phyloP scores from a whole-genome alignment of 495 filamentous ascomycete species.

The Copromyces sp. region DNA sequence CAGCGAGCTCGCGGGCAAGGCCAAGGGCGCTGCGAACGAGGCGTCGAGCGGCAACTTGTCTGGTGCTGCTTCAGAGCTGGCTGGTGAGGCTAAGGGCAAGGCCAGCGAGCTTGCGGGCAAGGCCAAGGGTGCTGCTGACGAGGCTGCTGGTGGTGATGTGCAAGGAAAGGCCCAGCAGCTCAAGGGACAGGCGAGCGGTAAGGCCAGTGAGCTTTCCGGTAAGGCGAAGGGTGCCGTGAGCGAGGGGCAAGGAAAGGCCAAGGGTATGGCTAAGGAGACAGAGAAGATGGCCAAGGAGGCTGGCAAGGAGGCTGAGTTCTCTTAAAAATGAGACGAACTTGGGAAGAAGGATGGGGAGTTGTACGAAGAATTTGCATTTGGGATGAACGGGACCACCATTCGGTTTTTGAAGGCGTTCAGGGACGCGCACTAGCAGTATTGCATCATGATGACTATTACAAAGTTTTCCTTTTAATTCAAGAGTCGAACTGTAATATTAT shows the following conservation, averaged over 20 bases:
- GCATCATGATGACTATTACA: background rate
- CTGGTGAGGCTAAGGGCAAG: slow-evolving; percentile 26
- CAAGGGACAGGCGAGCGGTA: slow-evolving; percentile 5
- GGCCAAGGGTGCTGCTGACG: slow-evolving; percentile 14
- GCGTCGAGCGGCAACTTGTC: slow-evolving; percentile 23
- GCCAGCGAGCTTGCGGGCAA: slow-evolving; percentile 22
- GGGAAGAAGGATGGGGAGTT: background rate
- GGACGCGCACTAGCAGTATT: background rate
- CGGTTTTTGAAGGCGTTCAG: background rate
- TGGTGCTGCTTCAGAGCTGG: slow-evolving; percentile 22
- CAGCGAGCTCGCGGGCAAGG: slow-evolving; percentile 22
- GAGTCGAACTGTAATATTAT: background rate
- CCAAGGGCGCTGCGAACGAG: slow-evolving; percentile 20
- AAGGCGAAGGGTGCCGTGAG: background rate
- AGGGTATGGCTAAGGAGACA: slow-evolving; percentile 5
- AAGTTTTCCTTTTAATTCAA: background rate
- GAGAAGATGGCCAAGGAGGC: background rate
- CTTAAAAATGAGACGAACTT: background rate
- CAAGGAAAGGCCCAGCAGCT: slow-evolving; percentile 4
- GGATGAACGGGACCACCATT: background rate
- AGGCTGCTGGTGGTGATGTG: slow-evolving; percentile 4
- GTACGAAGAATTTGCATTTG: background rate
- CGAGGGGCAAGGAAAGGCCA: background rate
- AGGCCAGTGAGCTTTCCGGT: background rate
- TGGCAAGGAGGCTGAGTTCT: background rate